Evolutionary conservation across 106 monocot genomes (phyloP).

Genomic region (Narthecium ossifragum): DNA sequence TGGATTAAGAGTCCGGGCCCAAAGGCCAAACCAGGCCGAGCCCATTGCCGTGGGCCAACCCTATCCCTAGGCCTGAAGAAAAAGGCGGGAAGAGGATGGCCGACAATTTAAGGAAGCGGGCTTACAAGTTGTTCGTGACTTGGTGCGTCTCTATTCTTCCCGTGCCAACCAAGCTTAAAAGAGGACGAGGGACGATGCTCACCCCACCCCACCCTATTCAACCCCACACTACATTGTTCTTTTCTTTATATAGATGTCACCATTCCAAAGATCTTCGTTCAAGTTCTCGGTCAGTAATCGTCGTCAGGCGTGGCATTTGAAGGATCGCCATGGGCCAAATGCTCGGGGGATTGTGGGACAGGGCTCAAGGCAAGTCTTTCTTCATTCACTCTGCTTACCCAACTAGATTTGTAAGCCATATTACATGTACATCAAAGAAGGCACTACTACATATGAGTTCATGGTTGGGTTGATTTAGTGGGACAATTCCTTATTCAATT

Average conservation of each 20-base stretch:
- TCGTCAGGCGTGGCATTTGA: neutral
- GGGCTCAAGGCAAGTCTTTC: conserved; percentile 13
- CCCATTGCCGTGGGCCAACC: no score
- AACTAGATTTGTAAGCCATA: neutral
- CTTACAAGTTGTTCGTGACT: neutral
- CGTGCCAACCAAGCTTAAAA: neutral
- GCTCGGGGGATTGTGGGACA: conserved; percentile 10
- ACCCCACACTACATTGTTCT: neutral
- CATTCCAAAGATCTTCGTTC: neutral
- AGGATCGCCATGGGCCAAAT: conserved; percentile 4
- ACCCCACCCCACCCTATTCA: neutral
- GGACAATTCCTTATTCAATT: no score
- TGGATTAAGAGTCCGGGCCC: no score
- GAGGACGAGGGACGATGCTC: neutral
- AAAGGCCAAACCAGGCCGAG: no score
- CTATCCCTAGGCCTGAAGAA: no score
- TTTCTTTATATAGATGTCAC: neutral
- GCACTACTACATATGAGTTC: no score
- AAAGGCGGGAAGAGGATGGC: neutral
- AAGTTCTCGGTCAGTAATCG: neutral
- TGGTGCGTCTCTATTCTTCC: neutral
- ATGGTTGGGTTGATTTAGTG: no score
- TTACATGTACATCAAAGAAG: no score
- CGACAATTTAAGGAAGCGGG: no score
- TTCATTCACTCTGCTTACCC: neutral